A percentile compares a stretch with the other conserved stretches of the same genome.
phyloP scores from a whole-genome alignment of 164 flowering plant species.

The Chimonanthus praecox region DNA sequence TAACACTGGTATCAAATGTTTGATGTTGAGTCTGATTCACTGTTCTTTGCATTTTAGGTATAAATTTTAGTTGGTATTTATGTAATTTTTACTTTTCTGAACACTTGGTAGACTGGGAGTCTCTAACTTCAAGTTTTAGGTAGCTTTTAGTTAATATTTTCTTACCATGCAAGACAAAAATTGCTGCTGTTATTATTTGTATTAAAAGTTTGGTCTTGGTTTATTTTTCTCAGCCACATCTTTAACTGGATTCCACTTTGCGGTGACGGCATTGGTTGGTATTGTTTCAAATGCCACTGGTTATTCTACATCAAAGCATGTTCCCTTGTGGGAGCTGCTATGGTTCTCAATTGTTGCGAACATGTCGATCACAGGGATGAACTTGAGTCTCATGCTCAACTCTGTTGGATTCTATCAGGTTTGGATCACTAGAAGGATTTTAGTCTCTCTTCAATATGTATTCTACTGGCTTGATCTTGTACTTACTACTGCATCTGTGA shows the following conservation, averaged over 20 bases:
- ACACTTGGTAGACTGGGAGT: neutral
- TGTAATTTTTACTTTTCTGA: neutral
- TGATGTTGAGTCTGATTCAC: too few relatives aligned
- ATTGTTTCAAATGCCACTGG: slow-evolving; percentile 73
- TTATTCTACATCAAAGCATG: slow-evolving; percentile 69
- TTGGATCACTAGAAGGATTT: neutral
- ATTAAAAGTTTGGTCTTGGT: neutral
- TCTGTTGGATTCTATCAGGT: slow-evolving; percentile 65
- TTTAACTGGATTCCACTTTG: slow-evolving; percentile 83
- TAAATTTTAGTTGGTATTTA: neutral
- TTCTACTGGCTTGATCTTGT: neutral
- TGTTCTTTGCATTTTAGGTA: neutral
- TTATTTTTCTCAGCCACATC: slow-evolving; percentile 47
- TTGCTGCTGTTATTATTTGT: neutral
- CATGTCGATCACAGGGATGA: slow-evolving; percentile 81
- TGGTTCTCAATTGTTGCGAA: slow-evolving; percentile 90
- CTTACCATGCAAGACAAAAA: too few relatives aligned
- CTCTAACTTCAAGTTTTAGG: neutral
- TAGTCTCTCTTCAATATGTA: neutral
- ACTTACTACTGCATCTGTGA: too few relatives aligned
- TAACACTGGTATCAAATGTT: too few relatives aligned
- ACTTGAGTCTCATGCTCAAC: slow-evolving; percentile 60
- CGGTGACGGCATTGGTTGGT: slow-evolving; percentile 79
- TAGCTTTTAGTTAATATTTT: too few relatives aligned
- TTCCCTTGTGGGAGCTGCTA: slow-evolving; percentile 85